Conservation (phyloP, 768 basidiomycete genomes). For the Tylopilus cervinicoccineus region DNA sequence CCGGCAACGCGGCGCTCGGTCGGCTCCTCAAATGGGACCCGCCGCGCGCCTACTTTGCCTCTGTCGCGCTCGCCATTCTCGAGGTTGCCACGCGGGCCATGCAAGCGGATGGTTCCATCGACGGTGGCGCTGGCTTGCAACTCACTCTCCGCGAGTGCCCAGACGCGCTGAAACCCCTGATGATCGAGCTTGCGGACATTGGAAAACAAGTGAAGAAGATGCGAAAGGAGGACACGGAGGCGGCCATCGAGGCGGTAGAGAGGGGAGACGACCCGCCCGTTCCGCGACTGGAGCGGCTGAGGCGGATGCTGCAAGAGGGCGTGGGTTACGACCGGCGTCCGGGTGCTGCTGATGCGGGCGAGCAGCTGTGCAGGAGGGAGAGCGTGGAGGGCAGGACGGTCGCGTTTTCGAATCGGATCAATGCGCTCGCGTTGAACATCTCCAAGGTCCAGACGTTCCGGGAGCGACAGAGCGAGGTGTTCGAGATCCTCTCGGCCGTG, state of each 20-base stretch:
- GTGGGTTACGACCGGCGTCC: conserved; percentile 38
- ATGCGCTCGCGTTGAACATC: conserved; percentile 67
- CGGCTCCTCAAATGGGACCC: conserved; percentile 57
- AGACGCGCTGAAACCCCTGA: conserved; percentile 58
- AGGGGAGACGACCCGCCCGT: conserved; percentile 32
- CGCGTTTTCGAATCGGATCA: conserved; percentile 73
- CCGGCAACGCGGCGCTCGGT: conserved; percentile 50
- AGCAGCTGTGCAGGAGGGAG: conserved; percentile 34
- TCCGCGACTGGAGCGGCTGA: conserved; percentile 58
- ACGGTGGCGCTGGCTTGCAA: conserved; percentile 47
- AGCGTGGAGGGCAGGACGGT: conserved; percentile 65
- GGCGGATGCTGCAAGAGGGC: conserved; percentile 53
- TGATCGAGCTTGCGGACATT: conserved; percentile 58
- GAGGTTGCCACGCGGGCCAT: conserved; percentile 55
- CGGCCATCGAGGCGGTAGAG: conserved; percentile 41
- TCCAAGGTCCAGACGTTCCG: conserved; percentile 67
- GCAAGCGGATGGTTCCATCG: conserved; percentile 44
- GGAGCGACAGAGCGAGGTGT: conserved; percentile 67
- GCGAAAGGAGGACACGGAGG: conserved; percentile 49
- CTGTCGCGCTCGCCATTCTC: conserved; percentile 70
- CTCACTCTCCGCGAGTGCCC: conserved; percentile 65
- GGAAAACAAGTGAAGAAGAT: conserved; percentile 47
- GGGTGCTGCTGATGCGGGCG: conserved; percentile 5
- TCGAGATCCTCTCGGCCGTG: conserved; percentile 44
- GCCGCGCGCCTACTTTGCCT: conserved; percentile 73